phyloP scores from a whole-genome alignment of 2,329 filamentous ascomycete genomes.

The Fusarium guadeloupense region DNA sequence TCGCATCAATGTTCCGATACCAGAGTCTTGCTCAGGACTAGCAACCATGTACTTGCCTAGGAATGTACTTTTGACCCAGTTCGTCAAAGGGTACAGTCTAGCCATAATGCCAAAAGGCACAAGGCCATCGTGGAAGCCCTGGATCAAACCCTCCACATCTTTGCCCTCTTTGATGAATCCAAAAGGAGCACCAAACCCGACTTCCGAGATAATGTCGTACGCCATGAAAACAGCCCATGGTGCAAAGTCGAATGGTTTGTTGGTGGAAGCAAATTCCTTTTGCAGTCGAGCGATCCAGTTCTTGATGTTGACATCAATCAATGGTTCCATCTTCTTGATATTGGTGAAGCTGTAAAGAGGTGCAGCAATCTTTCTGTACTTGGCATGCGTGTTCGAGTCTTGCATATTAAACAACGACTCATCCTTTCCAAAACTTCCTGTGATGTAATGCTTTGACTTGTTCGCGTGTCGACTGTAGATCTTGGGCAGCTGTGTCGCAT shows the following conservation, averaged over 20 bases:
- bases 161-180: conserved; percentile 58
- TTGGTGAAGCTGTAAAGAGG: conserved; percentile 65
- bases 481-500: conserved; percentile 61
- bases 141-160: conserved; percentile 56
- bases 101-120: conserved; percentile 53
- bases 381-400: conserved; percentile 59
- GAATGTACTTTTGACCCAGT: conserved; percentile 29
- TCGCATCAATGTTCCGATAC: conserved; percentile 65
- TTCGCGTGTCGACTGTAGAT: conserved; percentile 65
- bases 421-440: conserved; percentile 63
- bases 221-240: conserved; percentile 43
- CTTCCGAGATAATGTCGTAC: conserved; percentile 62
- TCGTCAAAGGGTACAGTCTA: conserved; percentile 44
- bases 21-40: conserved; percentile 59
- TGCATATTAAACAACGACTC: conserved; percentile 68
- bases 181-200: conserved; percentile 52
- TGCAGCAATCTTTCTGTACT: conserved; percentile 63
- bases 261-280: conserved; percentile 54
- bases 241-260: conserved; percentile 61
- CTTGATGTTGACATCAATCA: conserved; percentile 60
- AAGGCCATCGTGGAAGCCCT: conserved; percentile 31
- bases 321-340: conserved; percentile 66
- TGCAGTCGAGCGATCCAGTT: conserved; percentile 62
- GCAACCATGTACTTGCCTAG: conserved; percentile 35
- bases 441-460: conserved; percentile 68